phyloP scores from a whole-genome alignment of 23 red algal species.

The Gracilaria domingensis region DNA sequence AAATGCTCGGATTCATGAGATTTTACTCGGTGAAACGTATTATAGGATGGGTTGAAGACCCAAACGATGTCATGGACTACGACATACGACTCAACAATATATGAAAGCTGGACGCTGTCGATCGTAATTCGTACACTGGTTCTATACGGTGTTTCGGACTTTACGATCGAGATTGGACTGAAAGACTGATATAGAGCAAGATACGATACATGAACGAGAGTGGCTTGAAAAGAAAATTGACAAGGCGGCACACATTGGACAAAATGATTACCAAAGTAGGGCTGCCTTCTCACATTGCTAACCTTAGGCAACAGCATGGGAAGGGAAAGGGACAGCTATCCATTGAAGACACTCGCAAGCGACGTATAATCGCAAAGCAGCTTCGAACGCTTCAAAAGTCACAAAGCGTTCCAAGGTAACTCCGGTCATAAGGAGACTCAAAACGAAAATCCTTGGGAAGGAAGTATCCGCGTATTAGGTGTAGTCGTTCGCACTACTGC shows the following conservation, averaged over 20 bases:
- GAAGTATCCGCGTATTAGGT: too few species aligned
- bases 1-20: constrained; percentile 95
- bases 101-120: constrained; percentile 92
- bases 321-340: constrained; percentile 10
- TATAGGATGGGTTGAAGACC: constrained; percentile 88
- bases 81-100: constrained; percentile 87
- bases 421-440: not conserved
- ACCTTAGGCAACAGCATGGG: constrained; percentile 26
- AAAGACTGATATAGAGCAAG: constrained; percentile 93
- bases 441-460: too few species aligned
- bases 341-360: constrained; percentile 41
- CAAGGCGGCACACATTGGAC: constrained; percentile 78
- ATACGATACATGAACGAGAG: constrained; percentile 90
- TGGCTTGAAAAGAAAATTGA: constrained; percentile 91
- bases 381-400: not conserved
- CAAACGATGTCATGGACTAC: constrained; percentile 75
- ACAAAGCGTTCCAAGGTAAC: not conserved
- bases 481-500: not conserved
- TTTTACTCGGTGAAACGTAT: constrained; percentile 99
- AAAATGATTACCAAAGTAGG: constrained; percentile 24
- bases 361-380: not conserved
- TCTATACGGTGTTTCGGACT: constrained; percentile 90
- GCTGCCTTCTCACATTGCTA: constrained; percentile 61
- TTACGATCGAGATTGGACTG: constrained; percentile 92
- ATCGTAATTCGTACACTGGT: constrained; percentile 90